phyloP scores from a whole-genome alignment of 805 yeast genomes.

The Starmerella vaccinii region DNA sequence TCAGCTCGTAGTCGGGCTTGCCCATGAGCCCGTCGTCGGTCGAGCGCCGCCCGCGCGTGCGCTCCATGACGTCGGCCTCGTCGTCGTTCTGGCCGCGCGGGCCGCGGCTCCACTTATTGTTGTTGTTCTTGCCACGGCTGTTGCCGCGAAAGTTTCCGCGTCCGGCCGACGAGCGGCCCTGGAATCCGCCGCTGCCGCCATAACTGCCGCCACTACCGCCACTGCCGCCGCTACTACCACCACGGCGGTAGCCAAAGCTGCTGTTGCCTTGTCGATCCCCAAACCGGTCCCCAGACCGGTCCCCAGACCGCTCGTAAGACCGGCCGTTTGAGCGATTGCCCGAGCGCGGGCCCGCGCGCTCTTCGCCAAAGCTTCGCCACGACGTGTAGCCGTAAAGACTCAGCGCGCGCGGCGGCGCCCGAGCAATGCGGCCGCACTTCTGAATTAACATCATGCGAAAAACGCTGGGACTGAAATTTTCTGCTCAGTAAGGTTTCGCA shows the following conservation, averaged over 20 bases:
- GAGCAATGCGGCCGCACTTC: not conserved
- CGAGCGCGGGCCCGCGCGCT: not conserved
- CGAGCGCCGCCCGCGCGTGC: slow-evolving; percentile 13
- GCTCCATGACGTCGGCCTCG: slow-evolving; percentile 13
- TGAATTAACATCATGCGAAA: not conserved
- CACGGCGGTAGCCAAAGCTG: not conserved
- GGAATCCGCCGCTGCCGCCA: not conserved
- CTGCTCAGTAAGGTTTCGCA: not conserved
- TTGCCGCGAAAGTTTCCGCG: not conserved
- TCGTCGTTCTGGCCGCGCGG: not conserved
- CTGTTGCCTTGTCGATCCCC: not conserved
- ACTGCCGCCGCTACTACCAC: not conserved
- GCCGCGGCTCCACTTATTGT: not conserved
- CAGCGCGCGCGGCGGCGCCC: not conserved
- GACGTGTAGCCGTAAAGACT: not conserved
- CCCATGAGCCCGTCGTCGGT: slow-evolving; percentile 30
- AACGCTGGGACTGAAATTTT: too few relatives aligned
- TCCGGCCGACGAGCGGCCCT: not conserved
- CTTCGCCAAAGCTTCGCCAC: not conserved
- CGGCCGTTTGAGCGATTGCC: not conserved
- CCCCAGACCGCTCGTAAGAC: too few relatives aligned
- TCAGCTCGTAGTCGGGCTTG: slow-evolving; percentile 26
- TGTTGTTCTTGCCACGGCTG: not conserved
- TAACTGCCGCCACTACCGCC: not conserved
- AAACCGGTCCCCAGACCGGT: not conserved